Base-by-base conservation (phyloP, 2,329 filamentous ascomycete genomes). In the Fusarium euwallaceae region DNA sequence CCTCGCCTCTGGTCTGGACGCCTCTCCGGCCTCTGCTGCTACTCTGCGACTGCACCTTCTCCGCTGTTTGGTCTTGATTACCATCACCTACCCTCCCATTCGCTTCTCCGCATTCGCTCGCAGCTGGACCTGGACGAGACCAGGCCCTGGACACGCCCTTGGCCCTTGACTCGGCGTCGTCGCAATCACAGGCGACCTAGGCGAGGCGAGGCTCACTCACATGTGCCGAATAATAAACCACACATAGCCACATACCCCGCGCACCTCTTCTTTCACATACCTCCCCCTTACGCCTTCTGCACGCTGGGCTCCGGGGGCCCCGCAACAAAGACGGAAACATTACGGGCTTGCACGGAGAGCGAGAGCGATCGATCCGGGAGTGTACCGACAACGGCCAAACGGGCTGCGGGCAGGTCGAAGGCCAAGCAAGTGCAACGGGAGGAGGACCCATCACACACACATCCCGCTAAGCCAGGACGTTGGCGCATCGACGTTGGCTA, bases 311-410 rank as follows among this genome's bases (percentile, higher is more conserved):
- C 66, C 36, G 48, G 72, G 72, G 69, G 51, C 60, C 69, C 62
- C 72, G 72, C 62, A 67, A 66, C 65, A 53, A 62, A 45, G 55
- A 67, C 72, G 72, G 72, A 75, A 73, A 70, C 69, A 70, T 60
- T 59, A 73, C 72, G 72, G 72, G 65, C 64, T 58, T 73, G 43
- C 16, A 48, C 43, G 43, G 43, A 48, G 72, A 45, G 55, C 62
- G 55, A 59, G 64, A 43, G 45, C 45, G 53, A 48, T 66, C 32
- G 43, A 68, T 45, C 45, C 48, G 59, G 61, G 48, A 60, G 34
- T 48, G 56, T 58, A 59, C 69, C 36, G 58, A 55, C 45, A 67
- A 37, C 43, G 53, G 39, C 53, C 53, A 32, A 48, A 36, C 37
- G 37, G 37, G 17, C 34, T 22, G 53, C 32, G 20, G 29, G 60